Evolutionary conservation across 441 rosid genomes (phyloP), one percentile per base, ranked within the genome.

Genomic region (Raphanus hybrid): DNA sequence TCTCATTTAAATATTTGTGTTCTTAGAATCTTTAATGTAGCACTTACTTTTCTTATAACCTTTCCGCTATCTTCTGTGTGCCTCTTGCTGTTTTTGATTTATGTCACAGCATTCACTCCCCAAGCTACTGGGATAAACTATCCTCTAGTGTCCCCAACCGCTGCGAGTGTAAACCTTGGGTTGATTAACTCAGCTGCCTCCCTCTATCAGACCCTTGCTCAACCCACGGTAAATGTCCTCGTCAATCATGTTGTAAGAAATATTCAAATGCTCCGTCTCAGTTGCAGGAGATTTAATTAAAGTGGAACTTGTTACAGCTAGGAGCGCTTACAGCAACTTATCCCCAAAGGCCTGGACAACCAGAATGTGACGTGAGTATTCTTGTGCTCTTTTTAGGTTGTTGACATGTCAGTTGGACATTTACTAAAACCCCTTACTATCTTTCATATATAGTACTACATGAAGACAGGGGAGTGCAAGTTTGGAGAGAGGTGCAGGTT

Each of bases 391-490:
- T 20, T 45, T 11, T 35, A 16, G 61, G 32, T 34, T 27, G 57
- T 75, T 81, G 61, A n/a, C 58, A 32, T 64, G 26, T 34, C 70
- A 45, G 60, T 70, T 70, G 48, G 64, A 74, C 11, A 66, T 14
- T 69, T 71, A 18, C 69, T 23, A 41, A 55, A 54, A 35, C 9
- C 8, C 57, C 26, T 52, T 6, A 26, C 27, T 52, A 11, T 73
- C 37, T 2, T 71, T 41, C 58, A 59, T 3, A 64, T 84, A 65
- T 71, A 94, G 99, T 86, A 69, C 87, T 94, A 92, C 73, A 91
- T 92, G 97, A 94, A 91, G 92, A 94, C 96, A 10, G 99, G 98
- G 48, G 91, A 79, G 60, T 92, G 99, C 72, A 92, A 90, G 80
- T 94, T 83, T 81, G 92, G 89, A 27, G 97, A 92, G 82, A 84